Percentiles rank a stretch among this genome's conserved stretches.
phyloP scores from a whole-genome alignment of 768 basidiomycete species.

The Tricholoma matsutake region DNA sequence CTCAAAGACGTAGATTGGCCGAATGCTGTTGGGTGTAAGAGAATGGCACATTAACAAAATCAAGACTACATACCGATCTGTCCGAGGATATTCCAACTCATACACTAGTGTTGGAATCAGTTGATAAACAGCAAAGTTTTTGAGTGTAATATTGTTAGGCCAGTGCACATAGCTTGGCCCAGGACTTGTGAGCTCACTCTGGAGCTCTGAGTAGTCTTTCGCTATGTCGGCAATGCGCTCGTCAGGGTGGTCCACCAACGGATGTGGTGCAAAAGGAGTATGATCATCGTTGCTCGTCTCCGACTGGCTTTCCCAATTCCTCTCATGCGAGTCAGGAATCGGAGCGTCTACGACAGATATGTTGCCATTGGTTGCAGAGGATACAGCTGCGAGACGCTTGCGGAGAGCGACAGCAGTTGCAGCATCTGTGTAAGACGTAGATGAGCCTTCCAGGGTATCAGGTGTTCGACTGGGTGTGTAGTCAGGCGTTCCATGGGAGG shows the following conservation, averaged over 20 bases:
- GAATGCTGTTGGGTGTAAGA: slow-evolving; percentile 42
- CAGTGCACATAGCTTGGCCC: slow-evolving; percentile 70
- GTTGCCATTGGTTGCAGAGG: slow-evolving; percentile 23
- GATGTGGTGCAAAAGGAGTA: slow-evolving; percentile 33
- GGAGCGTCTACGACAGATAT: slow-evolving; percentile 10
- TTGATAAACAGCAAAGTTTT: slow-evolving; percentile 83
- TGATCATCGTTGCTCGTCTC: slow-evolving; percentile 12
- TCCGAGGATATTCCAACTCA: slow-evolving; percentile 94
- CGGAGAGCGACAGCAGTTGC: slow-evolving; percentile 51
- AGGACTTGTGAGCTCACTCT: slow-evolving; percentile 69
- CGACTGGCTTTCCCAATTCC: slow-evolving; percentile 2
- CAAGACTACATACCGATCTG: slow-evolving; percentile 54
- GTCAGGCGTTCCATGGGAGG: slow-evolving; percentile 24
- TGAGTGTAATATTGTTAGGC: slow-evolving; percentile 81
- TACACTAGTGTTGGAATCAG: slow-evolving; percentile 92
- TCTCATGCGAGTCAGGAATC: neutral
- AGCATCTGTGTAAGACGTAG: slow-evolving; percentile 53
- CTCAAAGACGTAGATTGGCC: slow-evolving; percentile 81
- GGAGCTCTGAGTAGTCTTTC: slow-evolving; percentile 70
- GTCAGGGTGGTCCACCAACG: slow-evolving; percentile 65
- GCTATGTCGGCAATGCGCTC: slow-evolving; percentile 64
- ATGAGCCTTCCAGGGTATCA: slow-evolving; percentile 38
- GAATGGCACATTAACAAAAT: neutral
- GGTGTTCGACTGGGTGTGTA: slow-evolving; percentile 42
- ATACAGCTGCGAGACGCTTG: slow-evolving; percentile 49